These are phyloP conservation scores for Umbelopsis ramanniana DNA, from an alignment of 192 early-diverging fungal species.

Conservation along the genomic window DNA sequence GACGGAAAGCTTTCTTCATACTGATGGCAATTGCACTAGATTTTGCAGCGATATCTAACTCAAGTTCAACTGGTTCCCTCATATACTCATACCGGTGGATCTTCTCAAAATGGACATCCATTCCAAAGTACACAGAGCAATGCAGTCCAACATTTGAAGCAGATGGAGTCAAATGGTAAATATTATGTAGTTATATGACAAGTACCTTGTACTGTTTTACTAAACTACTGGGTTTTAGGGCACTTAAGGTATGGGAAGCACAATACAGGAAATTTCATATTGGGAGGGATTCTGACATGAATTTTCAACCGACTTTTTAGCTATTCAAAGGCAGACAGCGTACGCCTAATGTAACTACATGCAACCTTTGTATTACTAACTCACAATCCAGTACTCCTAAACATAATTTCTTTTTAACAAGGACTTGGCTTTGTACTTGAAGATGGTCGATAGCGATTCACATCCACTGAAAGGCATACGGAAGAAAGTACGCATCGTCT, in stretches of 20 bases:
- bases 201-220: neutral
- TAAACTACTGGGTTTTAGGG: neutral
- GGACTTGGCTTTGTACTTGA: slow-evolving; percentile 37
- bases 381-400: neutral
- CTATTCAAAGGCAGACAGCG: neutral
- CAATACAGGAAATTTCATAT: neutral
- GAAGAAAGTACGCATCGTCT: slow-evolving; percentile 40
- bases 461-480: slow-evolving; percentile 31
- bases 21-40: no score
- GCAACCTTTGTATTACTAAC: neutral
- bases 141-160: neutral
- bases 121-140: neutral
- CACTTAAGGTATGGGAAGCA: neutral
- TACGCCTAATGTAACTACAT: neutral
- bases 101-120: neutral
- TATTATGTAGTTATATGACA: no score
- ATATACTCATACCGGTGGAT: neutral
- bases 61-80: neutral
- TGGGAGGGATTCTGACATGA: no score
- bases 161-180: slow-evolving; percentile 11
- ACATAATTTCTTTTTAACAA: slow-evolving; percentile 1
- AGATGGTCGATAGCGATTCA: slow-evolving; percentile 27
- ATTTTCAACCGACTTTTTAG: neutral
- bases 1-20: no score
- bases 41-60: neutral